Conservation (phyloP, 2,329 filamentous ascomycete genomes). For the Lachnellula willkommii region DNA sequence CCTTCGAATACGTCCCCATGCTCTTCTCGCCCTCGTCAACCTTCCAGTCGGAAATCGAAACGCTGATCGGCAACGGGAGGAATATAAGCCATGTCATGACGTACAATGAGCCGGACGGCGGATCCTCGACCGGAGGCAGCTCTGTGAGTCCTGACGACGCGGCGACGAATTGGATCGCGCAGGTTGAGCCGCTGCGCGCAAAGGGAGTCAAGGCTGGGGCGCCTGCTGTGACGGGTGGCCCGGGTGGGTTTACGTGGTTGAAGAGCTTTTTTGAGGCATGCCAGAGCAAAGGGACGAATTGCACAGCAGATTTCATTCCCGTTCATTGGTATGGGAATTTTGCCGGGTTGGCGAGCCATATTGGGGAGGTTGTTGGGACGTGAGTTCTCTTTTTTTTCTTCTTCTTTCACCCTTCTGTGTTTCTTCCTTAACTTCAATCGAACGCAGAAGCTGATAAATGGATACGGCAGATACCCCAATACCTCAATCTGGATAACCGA, state of each 20-base stretch:
- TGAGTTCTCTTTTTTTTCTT: conserved; percentile 15
- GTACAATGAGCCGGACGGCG: conserved; percentile 75
- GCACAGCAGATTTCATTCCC: conserved; percentile 58
- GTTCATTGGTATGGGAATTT: conserved; percentile 64
- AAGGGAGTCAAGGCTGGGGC: conserved; percentile 61
- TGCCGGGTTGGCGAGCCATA: conserved; percentile 32
- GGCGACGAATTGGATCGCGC: conserved; percentile 62
- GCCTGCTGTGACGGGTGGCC: conserved; percentile 62
- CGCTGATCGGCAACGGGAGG: conserved; percentile 46
- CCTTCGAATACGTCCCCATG: conserved; percentile 75
- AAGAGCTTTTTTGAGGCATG: conserved; percentile 60
- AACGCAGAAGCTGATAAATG: conserved; percentile 23
- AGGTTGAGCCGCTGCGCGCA: conserved; percentile 63
- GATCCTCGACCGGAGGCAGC: conserved; percentile 52
- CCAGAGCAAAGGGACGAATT: conserved; percentile 46
- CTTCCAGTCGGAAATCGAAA: conserved; percentile 56
- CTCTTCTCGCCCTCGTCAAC: conserved; percentile 57
- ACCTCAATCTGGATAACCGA: conserved; percentile 73
- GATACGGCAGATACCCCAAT: conserved; percentile 47
- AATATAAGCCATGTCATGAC: conserved; percentile 63
- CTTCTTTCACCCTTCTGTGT: conserved; percentile 29
- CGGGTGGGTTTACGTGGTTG: conserved; percentile 61
- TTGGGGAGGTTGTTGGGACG: conserved; percentile 29
- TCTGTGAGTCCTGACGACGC: conserved; percentile 54
- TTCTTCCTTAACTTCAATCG: too few species aligned